phyloP scores from a whole-genome alignment of 225 moss, liverwort and hornwort species.

The Takakia lepidozioides region DNA sequence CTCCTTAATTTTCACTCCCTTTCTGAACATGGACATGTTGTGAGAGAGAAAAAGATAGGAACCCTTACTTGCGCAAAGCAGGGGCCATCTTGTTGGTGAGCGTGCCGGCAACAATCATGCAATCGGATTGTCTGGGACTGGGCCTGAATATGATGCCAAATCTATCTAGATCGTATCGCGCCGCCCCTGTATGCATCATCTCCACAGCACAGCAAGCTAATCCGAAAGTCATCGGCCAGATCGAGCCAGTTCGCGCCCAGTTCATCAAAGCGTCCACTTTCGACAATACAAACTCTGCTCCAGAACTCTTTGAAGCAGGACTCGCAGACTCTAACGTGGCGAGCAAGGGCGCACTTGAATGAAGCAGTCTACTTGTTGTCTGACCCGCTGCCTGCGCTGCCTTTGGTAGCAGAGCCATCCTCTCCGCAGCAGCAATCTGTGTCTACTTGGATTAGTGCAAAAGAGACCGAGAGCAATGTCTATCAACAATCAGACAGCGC shows the following conservation, averaged over 20 bases:
- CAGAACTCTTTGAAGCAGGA: constrained; percentile 27
- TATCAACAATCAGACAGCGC: too few species aligned
- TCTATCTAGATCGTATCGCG: constrained; percentile 77
- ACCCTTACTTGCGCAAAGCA: constrained; percentile 69
- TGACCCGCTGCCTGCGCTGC: constrained; percentile 40
- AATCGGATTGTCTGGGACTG: constrained; percentile 74
- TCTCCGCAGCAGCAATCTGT: not conserved
- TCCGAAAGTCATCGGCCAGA: constrained; percentile 92
- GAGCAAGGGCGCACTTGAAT: constrained; percentile 36
- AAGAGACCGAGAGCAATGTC: too few species aligned
- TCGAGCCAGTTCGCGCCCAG: constrained; percentile 85
- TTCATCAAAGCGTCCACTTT: constrained; percentile 91
- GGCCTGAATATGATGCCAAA: constrained; percentile 82
- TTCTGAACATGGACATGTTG: too few species aligned
- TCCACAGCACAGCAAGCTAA: constrained; percentile 86
- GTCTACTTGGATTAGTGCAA: too few species aligned
- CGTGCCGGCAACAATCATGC: constrained; percentile 87
- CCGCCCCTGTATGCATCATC: constrained; percentile 84
- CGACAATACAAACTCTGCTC: constrained; percentile 75
- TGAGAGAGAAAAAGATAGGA: too few species aligned
- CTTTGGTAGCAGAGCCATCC: constrained; percentile 41
- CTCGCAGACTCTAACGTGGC: constrained; percentile 34
- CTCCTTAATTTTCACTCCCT: too few species aligned
- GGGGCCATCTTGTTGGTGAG: constrained; percentile 95
- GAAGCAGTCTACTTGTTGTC: constrained; percentile 30